These are phyloP conservation scores for Chamaecyparis obtusa DNA, from an alignment of 75 land plant genomes.

Conservation along the genomic window DNA sequence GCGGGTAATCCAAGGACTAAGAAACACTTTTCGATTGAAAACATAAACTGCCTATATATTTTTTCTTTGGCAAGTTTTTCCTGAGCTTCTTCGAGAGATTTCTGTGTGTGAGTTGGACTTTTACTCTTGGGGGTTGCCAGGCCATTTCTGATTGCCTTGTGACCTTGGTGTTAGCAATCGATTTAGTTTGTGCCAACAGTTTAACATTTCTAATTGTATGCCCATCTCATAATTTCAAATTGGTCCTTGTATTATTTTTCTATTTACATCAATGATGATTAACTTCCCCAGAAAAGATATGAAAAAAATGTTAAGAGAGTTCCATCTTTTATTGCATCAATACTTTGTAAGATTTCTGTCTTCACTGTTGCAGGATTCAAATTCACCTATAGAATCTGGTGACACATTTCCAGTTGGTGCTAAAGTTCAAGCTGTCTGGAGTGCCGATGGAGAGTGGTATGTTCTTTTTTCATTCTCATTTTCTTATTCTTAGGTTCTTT, in stretches of 20 bases:
- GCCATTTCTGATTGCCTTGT: not conserved
- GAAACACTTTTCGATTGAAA: too few relatives aligned
- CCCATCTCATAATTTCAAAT: not conserved
- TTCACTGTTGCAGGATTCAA: not conserved
- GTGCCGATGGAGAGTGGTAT: constrained; percentile 98
- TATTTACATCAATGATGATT: not conserved
- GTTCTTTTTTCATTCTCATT: not conserved
- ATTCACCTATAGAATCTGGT: not conserved
- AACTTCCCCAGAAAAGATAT: not conserved
- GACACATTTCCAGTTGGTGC: constrained; percentile 67
- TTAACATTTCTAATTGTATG: not conserved
- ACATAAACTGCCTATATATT: too few relatives aligned
- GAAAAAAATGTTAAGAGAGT: not conserved
- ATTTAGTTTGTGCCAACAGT: not conserved
- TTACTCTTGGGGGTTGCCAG: not conserved
- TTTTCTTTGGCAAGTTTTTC: too few relatives aligned
- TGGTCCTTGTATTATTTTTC: not conserved
- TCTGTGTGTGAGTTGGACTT: not conserved
- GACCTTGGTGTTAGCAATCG: not conserved
- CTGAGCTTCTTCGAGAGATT: too few relatives aligned
- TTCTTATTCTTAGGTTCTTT: not conserved
- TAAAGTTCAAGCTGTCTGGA: constrained; percentile 94
- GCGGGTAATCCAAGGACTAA: not conserved
- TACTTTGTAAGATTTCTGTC: not conserved
- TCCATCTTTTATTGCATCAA: not conserved